Base-by-base conservation (phyloP, 352 stramenopile species). In the Phytophthora pistaciae region DNA sequence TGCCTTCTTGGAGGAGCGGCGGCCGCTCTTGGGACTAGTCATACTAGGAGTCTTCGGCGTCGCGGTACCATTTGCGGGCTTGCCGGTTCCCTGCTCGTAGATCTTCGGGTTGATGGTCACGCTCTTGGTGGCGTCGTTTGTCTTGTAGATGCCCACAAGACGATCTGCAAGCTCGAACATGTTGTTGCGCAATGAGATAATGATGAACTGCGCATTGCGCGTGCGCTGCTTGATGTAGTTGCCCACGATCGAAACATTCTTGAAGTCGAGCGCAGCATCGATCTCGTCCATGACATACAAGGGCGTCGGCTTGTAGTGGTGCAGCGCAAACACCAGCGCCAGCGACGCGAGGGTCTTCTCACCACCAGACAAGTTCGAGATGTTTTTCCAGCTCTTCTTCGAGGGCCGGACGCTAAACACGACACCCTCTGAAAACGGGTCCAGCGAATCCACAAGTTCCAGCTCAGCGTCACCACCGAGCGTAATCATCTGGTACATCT, bases 331-430 rank as follows among this genome's bases (percentile, higher is more conserved):
- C 25, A 99, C 97, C 6, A 99, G 84, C n/a, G 98, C 98, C 20
- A 99, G 88, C 7, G 97, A 99, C 16, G 96, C 98, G 1, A 99
- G 83, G 0, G 98, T 99, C 83, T 99, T 99, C 78, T 99, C 98
- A 25, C 98, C 98, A 66, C 98, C 98, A 38, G 94, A 99, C 29
- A 99, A 79, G 77, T 99, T 99, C 1, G 96, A 97, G 71, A 99
- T 99, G 71, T 99, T 98, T 80, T 99, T 99, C 98, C 98, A 99
- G 52, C 93, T 99, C 87, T 99, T 99, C 84, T 99, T 99, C 2
- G 98, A 98, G 56, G 98, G 98, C 11, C 98, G 90, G 23, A 99
- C 98, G 64, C 94, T 99, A 78, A 99, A 99, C 2, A 99, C 98
- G 59, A 99, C 98, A 36, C 98, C 98, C 75, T 99, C 97, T 3